A percentile compares a stretch with the other conserved stretches of the same genome.
Conservation (phyloP, 495 filamentous ascomycete species). For the Neurospora tetraspora region DNA sequence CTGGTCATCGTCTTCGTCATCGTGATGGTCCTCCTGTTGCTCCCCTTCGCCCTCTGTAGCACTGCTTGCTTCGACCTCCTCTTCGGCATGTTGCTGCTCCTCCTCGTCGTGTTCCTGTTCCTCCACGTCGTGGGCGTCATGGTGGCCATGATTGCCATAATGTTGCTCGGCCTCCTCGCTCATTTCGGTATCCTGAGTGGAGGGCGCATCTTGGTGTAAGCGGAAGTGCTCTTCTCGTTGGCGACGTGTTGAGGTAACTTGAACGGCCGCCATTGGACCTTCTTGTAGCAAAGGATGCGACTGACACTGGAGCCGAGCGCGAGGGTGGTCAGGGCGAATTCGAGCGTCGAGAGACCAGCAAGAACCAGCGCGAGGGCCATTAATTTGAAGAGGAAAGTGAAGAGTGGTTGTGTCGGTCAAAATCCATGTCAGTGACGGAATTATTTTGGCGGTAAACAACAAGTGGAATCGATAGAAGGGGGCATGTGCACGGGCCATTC, state of each 20-base stretch:
- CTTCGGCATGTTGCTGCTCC: conserved; percentile 23
- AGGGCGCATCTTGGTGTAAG: conserved; percentile 31
- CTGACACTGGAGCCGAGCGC: conserved; percentile 1
- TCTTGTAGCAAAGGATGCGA: background rate
- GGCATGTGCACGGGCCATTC: background rate
- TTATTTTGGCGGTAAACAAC: conserved; percentile 3
- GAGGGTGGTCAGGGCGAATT: background rate
- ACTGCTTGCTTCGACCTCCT: conserved; percentile 21
- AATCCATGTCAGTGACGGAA: background rate
- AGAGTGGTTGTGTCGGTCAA: background rate
- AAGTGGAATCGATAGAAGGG: background rate
- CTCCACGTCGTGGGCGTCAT: conserved; percentile 4
- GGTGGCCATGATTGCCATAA: background rate
- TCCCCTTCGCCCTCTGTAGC: conserved; percentile 1
- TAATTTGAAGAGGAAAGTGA: background rate
- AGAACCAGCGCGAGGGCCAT: background rate
- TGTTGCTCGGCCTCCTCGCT: conserved; percentile 20
- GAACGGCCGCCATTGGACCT: conserved; percentile 13
- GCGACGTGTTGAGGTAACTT: conserved; percentile 6
- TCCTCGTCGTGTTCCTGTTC: conserved; percentile 5
- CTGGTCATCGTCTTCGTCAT: conserved; percentile 36
- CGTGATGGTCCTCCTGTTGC: conserved; percentile 15
- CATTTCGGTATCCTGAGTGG: conserved; percentile 26
- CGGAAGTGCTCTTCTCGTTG: conserved; percentile 23
- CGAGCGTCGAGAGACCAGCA: background rate